These are phyloP conservation scores for Intubia oerlemansii DNA, from an alignment of 2,329 filamentous ascomycete species.

Conservation along the genomic window DNA sequence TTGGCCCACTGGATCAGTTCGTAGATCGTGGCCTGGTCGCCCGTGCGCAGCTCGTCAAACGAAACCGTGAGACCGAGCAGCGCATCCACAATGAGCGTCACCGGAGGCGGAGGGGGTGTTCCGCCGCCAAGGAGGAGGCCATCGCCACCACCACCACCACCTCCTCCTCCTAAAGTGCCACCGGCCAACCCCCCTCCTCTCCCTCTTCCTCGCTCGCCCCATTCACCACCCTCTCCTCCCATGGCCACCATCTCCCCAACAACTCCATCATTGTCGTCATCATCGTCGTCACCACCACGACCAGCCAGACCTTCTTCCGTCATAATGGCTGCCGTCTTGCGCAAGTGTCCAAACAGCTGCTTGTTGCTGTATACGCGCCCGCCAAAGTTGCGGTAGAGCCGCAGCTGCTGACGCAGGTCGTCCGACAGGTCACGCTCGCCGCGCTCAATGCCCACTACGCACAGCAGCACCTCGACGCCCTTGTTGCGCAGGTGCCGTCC, in stretches of 20 bases:
- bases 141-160: no score
- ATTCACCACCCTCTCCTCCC: no score
- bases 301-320: no score
- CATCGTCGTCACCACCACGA: no score
- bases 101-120: constrained; percentile 31
- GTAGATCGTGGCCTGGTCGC: constrained; percentile 66
- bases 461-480: constrained; percentile 59
- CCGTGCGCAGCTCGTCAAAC: constrained; percentile 70
- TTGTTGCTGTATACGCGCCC: constrained; percentile 45
- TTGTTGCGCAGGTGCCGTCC: constrained; percentile 74
- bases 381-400: constrained; percentile 66
- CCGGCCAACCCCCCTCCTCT: no score
- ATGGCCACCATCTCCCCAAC: no score
- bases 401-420: constrained; percentile 59
- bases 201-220: no score
- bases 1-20: constrained; percentile 91
- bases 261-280: no score
- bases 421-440: constrained; percentile 61
- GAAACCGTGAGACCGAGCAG: constrained; percentile 69
- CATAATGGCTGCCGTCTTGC: constrained; percentile 20
- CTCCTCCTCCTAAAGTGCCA: no score
- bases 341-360: constrained; percentile 38
- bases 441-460: constrained; percentile 66
- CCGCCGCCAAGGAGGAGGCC: constrained; percentile 17
- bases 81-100: constrained; percentile 74